Percentiles rank a stretch among this genome's conserved stretches.
Conservation (phyloP, 2,329 filamentous ascomycete species). For the Lachnellula cervina region DNA sequence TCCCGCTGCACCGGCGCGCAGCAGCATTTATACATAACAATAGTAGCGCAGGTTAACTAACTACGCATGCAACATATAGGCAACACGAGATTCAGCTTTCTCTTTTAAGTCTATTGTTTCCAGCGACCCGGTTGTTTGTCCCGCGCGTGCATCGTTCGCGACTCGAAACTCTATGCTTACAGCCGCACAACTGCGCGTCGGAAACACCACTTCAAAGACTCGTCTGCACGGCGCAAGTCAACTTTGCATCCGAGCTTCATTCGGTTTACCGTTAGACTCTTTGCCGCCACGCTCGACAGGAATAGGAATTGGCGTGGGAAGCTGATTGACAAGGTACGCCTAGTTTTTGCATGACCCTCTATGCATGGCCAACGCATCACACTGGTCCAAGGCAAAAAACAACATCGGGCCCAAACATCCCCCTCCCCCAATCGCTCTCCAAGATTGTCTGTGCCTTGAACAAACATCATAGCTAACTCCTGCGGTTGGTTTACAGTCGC, state of each 20-base stretch:
- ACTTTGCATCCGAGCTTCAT: constrained; percentile 6
- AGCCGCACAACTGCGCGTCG: constrained; percentile 20
- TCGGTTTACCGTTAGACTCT: constrained; percentile 12
- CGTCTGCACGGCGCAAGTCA: constrained; percentile 16
- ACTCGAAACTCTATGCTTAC: constrained; percentile 6
- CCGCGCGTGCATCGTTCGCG: constrained; percentile 9
- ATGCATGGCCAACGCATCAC: constrained; percentile 34
- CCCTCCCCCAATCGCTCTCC: constrained; percentile 25
- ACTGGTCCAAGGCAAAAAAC: constrained; percentile 29
- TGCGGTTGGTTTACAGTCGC: constrained; percentile 29
- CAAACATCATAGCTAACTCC: constrained; percentile 28
- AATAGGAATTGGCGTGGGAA: constrained; percentile 26
- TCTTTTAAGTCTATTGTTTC: not conserved
- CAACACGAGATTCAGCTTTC: not conserved
- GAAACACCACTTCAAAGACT: constrained; percentile 12
- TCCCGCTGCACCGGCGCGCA: constrained; percentile 1
- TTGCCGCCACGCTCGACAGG: constrained; percentile 23
- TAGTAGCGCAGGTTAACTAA: not conserved
- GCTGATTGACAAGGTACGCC: constrained; percentile 32
- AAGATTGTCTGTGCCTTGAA: constrained; percentile 19
- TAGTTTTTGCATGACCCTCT: constrained; percentile 26
- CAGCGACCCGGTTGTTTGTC: not conserved
- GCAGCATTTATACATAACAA: not conserved
- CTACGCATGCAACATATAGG: not conserved
- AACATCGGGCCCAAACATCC: constrained; percentile 23